phyloP scores from a whole-genome alignment of 2,329 filamentous ascomycete species.

The Xylogone sp. region DNA sequence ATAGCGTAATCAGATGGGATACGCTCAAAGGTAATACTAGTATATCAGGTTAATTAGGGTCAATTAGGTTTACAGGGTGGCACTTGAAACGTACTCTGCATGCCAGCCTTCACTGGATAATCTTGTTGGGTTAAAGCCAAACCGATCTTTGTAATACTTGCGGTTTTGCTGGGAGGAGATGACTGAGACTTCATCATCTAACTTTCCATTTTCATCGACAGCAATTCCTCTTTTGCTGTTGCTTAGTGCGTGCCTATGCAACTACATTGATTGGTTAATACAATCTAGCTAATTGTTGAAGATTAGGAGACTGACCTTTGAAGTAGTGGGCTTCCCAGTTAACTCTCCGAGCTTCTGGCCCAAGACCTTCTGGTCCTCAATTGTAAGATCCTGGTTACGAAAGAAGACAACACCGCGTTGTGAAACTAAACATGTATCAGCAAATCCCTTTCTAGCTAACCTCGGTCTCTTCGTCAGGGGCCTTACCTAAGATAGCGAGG shows the following conservation, averaged over 20 bases:
- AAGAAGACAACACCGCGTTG: conserved; percentile 48
- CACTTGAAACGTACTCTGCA: conserved; percentile 31
- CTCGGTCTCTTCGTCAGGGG: neutral
- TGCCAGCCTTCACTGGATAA: conserved; percentile 48
- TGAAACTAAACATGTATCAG: conserved; percentile 30
- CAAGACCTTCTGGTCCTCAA: conserved; percentile 41
- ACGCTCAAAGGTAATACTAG: conserved; percentile 44
- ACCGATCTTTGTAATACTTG: conserved; percentile 39
- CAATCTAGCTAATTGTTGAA: no score
- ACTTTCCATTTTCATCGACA: conserved; percentile 46
- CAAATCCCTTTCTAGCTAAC: neutral
- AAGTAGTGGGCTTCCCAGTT: conserved; percentile 31
- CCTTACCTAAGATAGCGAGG: conserved; percentile 25
- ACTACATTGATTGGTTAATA: conserved; percentile 34
- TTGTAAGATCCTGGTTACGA: conserved; percentile 42
- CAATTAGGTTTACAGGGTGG: conserved; percentile 33
- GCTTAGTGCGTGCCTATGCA: conserved; percentile 53
- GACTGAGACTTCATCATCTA: conserved; percentile 51
- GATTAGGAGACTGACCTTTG: conserved; percentile 10
- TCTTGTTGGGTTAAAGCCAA: conserved; percentile 43
- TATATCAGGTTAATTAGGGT: neutral
- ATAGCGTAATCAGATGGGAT: conserved; percentile 50
- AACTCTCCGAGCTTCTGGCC: conserved; percentile 39
- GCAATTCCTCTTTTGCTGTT: conserved; percentile 43
- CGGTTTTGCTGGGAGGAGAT: conserved; percentile 43